Conservation (phyloP, 352 stramenopile species). For the Pythium oligandrum region DNA sequence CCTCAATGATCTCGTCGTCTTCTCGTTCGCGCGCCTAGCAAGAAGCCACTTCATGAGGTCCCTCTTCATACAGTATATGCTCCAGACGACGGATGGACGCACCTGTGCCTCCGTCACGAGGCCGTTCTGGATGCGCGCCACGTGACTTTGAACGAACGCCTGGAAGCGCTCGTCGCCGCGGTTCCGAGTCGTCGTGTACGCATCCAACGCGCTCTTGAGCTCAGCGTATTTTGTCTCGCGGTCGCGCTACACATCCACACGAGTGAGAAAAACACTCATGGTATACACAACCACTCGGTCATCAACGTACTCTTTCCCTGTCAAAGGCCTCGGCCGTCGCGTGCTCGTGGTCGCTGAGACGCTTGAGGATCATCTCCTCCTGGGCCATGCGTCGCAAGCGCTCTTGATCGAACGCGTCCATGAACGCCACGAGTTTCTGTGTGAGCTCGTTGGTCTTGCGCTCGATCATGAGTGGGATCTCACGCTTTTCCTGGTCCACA, state of each 20-base stretch:
- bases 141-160: slow-evolving; percentile 59
- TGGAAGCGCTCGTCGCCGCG: slow-evolving; percentile 76
- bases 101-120: slow-evolving; percentile 69
- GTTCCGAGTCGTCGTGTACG: slow-evolving; percentile 66
- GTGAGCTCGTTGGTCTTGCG: slow-evolving; percentile 85
- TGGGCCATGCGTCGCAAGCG: slow-evolving; percentile 70
- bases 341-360: slow-evolving; percentile 86
- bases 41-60: neutral
- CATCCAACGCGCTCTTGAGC: slow-evolving; percentile 66
- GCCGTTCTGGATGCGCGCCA: slow-evolving; percentile 74
- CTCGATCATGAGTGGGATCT: slow-evolving; percentile 90
- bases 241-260: slow-evolving; percentile 21
- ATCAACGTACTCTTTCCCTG: slow-evolving; percentile 41
- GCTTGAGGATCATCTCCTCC: slow-evolving; percentile 89
- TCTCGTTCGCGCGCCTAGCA: slow-evolving; percentile 73
- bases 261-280: neutral
- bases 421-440: slow-evolving; percentile 84
- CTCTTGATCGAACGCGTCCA: slow-evolving; percentile 88
- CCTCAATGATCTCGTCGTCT: slow-evolving; percentile 93
- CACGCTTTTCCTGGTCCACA: slow-evolving; percentile 82
- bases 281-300: neutral
- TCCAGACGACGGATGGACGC: slow-evolving; percentile 2
- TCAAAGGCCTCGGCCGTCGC: slow-evolving; percentile 68
- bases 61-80: neutral
- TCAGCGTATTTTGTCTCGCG: slow-evolving; percentile 64